Base-by-base conservation (phyloP, 2,329 filamentous ascomycete species). In the Cryphonectria naterciae region DNA sequence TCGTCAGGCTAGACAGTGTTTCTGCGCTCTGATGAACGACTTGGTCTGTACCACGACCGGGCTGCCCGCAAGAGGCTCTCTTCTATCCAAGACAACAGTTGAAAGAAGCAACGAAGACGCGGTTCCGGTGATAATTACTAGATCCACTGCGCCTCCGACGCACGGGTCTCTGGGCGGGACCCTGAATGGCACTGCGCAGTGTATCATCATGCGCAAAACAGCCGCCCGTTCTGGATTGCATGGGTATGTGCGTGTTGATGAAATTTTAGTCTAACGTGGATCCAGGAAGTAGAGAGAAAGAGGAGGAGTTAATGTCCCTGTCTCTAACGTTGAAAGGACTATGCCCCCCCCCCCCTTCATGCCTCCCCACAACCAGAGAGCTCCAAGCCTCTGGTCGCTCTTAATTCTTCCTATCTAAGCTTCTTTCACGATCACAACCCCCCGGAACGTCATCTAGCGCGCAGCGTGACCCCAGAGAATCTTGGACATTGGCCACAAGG, bases 241-340 rank as follows among this genome's bases (percentile, higher is more conserved):
- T 70, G 68, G 70, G 66, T 60, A 79, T 75, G 11, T 84, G 82
- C 83, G 52, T 46, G 46, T 8, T 49, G 46, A n/a, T 77, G 19
- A 75, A 80, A 70, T 76, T 79, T 11, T 69, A 81, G 60, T 80
- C 79, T 67, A 71, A 78, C 88, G 79, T 84, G 76, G 56, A 85
- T 85, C 60, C 60, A 70, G 54, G 68, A 49, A 63, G 58, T 49
- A 70, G 28, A 35, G 67, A 15, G 41, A 43, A 32, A 32, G 37
- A 39, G 37, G 10, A 39, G 37, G 70, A 69, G 60, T 46, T 71
- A 62, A 39, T 69, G 67, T 63, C 67, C 67, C 56, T 69, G 67
- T 65, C 22, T 35, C 56, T 39, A 39, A 39, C 10, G 62, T 39
- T 63, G 62, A 54, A 61, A 54, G 66, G 43, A 68, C 62, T 61